Base-by-base conservation (phyloP, 768 basidiomycete genomes). In the Exsudoporus frostii region DNA sequence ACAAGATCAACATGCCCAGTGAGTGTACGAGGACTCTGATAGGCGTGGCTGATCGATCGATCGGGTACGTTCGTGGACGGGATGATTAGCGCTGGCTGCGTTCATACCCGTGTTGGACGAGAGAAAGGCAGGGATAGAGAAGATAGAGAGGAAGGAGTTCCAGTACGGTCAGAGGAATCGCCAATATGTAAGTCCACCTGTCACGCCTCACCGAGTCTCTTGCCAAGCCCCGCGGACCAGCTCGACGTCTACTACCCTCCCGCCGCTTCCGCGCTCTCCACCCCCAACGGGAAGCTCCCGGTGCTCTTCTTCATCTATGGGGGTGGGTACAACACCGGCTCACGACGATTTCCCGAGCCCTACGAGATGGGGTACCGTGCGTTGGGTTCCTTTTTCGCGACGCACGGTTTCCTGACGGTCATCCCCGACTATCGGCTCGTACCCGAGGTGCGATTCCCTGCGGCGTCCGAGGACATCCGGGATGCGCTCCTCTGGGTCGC, bases 401-500 rank as follows among this genome's bases (percentile, higher is more conserved):
- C 73, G 9, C 73, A 67, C 15, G 85, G 85, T 0, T 78, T 84
- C 68, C 55, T 86, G 57, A 80, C 79, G n/a, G 70, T 86, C 58
- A 81, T 88, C 56, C 77, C 86, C 0, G 84, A 88, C 69, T 88
- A 88, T 58, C 80, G 84, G 0, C 77, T 88, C 37, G 78, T 78
- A 5, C 85, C 85, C 6, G 62, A 77, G 29, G 77, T 76, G 51
- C 72, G 65, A n/a, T 86, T 78, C 64, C 86, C 86, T 0, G 73
- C 71, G 0, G 73, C 78, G 1, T 76, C 76, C 0, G 75, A 82
- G 56, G 85, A 87, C 60, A 62, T 86, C 7, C 78, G 78, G 13
- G 83, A 85, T 55, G 84, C 85, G 11, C 60, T 85, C 7, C 59
- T 73, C 20, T 88, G 84, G 83, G 68, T 76, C 27, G 79, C 50